Evolutionary conservation across 1,139 yeast species (phyloP).

Genomic region (Nakaseomyces uthaithaninus): DNA sequence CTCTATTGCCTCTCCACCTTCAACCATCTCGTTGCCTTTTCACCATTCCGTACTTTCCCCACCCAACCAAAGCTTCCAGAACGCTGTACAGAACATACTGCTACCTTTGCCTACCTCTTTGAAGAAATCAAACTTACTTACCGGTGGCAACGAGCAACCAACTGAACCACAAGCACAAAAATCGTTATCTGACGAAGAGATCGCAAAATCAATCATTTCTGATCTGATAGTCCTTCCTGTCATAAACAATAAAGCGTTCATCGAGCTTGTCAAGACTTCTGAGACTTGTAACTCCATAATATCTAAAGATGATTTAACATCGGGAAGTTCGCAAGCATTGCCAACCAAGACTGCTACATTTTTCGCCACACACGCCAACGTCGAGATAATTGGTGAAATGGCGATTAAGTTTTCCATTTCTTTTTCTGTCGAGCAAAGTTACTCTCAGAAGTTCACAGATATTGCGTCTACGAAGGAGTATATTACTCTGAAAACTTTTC

Average conservation of each 20-base stretch:
- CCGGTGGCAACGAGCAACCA: neutral
- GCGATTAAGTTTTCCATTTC: conserved; percentile 48
- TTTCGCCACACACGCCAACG: conserved; percentile 25
- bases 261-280: conserved; percentile 1
- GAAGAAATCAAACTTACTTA: conserved; percentile 1
- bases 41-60: conserved; percentile 1
- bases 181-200: conserved; percentile 1
- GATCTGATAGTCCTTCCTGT: conserved; percentile 5
- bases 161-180: neutral
- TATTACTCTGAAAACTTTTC: conserved; percentile 38
- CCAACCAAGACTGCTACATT: neutral
- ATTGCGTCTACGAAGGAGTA: conserved; percentile 43
- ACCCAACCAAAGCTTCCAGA: conserved; percentile 5
- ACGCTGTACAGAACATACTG: conserved; percentile 5
- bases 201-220: conserved; percentile 3
- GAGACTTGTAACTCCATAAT: conserved; percentile 4
- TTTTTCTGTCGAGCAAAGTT: conserved; percentile 51
- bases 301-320: neutral
- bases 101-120: conserved; percentile 6
- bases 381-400: conserved; percentile 50
- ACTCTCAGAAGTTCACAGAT: conserved; percentile 26
- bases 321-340: neutral
- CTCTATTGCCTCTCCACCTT: conserved; percentile 2
- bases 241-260: conserved; percentile 4
- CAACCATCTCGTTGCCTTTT: conserved; percentile 2